Percentiles rank a stretch among this genome's conserved stretches.
These are phyloP conservation scores for Moringa oleifera DNA, from an alignment of 345 rosid species.

Conservation along the genomic window DNA sequence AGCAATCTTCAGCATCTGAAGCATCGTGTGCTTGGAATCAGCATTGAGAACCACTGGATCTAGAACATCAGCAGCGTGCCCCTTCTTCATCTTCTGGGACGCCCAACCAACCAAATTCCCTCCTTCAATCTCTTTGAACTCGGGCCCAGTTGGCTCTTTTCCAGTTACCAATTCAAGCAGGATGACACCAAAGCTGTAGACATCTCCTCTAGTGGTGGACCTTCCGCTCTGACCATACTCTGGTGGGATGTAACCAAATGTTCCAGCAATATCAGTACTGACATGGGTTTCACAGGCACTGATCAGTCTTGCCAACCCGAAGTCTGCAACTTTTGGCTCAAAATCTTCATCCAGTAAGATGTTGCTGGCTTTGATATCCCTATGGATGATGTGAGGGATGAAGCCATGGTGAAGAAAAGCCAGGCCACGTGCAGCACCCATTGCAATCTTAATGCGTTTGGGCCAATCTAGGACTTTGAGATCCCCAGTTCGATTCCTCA, in stretches of 20 bases:
- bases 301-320: conserved; percentile 83
- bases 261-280: conserved; percentile 78
- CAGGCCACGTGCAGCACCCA: conserved; percentile 75
- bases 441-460: conserved; percentile 68
- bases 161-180: conserved; percentile 81
- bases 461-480: conserved; percentile 71
- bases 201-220: conserved; percentile 80
- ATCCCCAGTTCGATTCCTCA: conserved; percentile 57
- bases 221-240: conserved; percentile 90
- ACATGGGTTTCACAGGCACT: conserved; percentile 95
- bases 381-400: conserved; percentile 87
- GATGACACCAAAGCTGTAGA: conserved; percentile 87
- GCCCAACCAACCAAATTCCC: conserved; percentile 94
- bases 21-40: conserved; percentile 51
- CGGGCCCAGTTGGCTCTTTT: conserved; percentile 92
- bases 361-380: conserved; percentile 92
- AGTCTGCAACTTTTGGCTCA: conserved; percentile 88
- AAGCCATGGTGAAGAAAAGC: conserved; percentile 85
- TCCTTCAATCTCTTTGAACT: conserved; percentile 88
- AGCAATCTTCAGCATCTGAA: conserved; percentile 61
- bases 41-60: conserved; percentile 45
- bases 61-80: conserved; percentile 56
- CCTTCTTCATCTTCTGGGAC: conserved; percentile 59
- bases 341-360: conserved; percentile 63
- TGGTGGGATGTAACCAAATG: conserved; percentile 88